A percentile compares a stretch with the other conserved stretches of the same genome.
phyloP scores from a whole-genome alignment of 805 yeast species.

The Saccharomyces paradoxus region DNA sequence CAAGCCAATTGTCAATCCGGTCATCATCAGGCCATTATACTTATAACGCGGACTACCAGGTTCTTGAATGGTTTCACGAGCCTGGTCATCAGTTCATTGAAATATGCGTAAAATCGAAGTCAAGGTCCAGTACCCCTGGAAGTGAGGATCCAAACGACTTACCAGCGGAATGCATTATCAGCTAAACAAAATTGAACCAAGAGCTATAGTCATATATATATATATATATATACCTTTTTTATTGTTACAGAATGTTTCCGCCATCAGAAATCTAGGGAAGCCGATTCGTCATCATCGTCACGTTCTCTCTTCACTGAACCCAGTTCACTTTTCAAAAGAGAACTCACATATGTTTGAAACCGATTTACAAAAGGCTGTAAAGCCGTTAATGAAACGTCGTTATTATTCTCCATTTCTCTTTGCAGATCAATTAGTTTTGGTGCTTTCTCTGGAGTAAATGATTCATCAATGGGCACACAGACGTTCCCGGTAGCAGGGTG shows the following conservation, averaged over 20 bases:
- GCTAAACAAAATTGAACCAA: background rate
- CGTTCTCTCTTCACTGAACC: conserved; percentile 35
- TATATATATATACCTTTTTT: background rate
- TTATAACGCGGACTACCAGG: conserved; percentile 43
- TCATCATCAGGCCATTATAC: conserved; percentile 51
- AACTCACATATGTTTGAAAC: conserved; percentile 56
- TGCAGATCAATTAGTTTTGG: conserved; percentile 66
- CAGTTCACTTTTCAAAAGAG: conserved; percentile 47
- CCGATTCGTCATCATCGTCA: conserved; percentile 21
- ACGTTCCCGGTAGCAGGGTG: conserved; percentile 95
- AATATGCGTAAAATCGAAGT: conserved; percentile 9
- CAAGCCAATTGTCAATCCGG: conserved; percentile 39
- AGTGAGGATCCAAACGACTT: background rate
- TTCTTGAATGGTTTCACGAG: conserved; percentile 66
- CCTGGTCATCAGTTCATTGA: conserved; percentile 33
- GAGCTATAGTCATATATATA: background rate
- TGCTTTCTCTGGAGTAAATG: conserved; percentile 68
- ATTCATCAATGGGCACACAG: conserved; percentile 65
- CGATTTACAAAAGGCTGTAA: conserved; percentile 62
- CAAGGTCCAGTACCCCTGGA: background rate
- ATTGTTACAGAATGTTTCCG: background rate
- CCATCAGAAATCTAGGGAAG: background rate
- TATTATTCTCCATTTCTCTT: conserved; percentile 49
- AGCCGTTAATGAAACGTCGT: conserved; percentile 47
- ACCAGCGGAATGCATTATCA: background rate